Evolutionary conservation across 75 land plant species (phyloP), one percentile per base, ranked within the genome.

Genomic region (Selaginella tamariscina): DNA sequence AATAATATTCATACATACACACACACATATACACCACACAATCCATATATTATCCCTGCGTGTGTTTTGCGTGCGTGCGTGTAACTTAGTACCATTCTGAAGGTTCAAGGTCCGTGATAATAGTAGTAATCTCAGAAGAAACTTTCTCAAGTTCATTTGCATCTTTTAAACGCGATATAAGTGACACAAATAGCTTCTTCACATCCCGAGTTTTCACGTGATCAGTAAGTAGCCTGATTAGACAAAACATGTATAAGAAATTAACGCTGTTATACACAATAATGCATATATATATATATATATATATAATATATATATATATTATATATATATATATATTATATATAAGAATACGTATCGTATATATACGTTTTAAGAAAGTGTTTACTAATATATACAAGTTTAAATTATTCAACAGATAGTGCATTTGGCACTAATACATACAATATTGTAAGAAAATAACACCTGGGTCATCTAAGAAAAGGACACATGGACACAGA

Each of bases 121-220:
- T 29, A 32, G 65, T 56, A 29, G 72, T 56, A 31, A 70, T 63
- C 57, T 70, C 72, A 24, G 33, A 26, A 9, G 72, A 29, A 11
- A 70, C 66, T 0, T 44, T 24, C 9, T 70, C 72, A 20, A 70
- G 72, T 28, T 70, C 64, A 44, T 30, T 55, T 1, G 32, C 64
- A 70, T 62, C 72, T 56, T 70, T 63, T 2, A 70, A 44, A 21
- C 66, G 28, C 26, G 33, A 59, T 31, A 70, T 70, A 15, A 70
- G 72, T n/a, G 72, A 27, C 31, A 32, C 30, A 29, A 70, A 70
- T 2, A 70, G 72, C 72, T 70, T 70, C 27, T 33, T 33, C 24
- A 30, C 5, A 32, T 70, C 72, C 33, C 68, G 68, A 1, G 66
- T 70, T 24, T 62, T 57, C 24, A 70, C 66, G 32, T 70, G 72